Base-by-base conservation (phyloP, 108 stramenopile species). In the Poteriospumella lacustris region DNA sequence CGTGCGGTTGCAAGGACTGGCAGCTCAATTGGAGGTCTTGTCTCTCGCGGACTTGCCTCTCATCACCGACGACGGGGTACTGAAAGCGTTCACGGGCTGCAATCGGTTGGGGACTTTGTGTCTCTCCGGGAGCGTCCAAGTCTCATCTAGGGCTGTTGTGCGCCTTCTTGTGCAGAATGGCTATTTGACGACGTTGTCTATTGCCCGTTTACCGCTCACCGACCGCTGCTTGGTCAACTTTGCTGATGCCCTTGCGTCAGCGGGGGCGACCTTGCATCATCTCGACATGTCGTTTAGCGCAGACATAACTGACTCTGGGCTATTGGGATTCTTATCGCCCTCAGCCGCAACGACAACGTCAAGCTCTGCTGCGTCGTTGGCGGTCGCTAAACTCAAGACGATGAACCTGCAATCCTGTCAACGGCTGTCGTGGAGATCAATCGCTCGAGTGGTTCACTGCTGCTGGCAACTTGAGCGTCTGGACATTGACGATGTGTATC, bases 401-500 rank as follows among this genome's bases (percentile, higher is more conserved):
- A 34, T 64, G 9, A 64, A 64, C 24, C 60, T 64, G 3, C 31
- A 19, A 19, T 26, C 33, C 36, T 24, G 3, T 12, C 3, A 33
- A 34, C 15, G 31, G 24, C 33, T 64, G 24, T 31, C 60, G 3
- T 9, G 36, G 28, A 5, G 31, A 64, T 19, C 29, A 26, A 24
- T 64, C 36, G 9, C 3, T 3, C 5, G 5, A 9, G 36, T 73
- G 26, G 9, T 5, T 38, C 28, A 3, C 24, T 5, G 31, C 42
- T 73, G 70, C 33, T 73, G 70, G 70, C 3, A 73, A 28, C 31
- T 73, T 9, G 40, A 44, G 42, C 5, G 5, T 26, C 41, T 73
- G 3, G 36, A 73, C 36, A 36, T 73, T 15, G 70, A 73, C 26
- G 70, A 73, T 73, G 36, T 39, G 5, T 73, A 12, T 42, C 36